phyloP scores from a whole-genome alignment of 805 yeast genomes.

The Grigorovia jiainica region DNA sequence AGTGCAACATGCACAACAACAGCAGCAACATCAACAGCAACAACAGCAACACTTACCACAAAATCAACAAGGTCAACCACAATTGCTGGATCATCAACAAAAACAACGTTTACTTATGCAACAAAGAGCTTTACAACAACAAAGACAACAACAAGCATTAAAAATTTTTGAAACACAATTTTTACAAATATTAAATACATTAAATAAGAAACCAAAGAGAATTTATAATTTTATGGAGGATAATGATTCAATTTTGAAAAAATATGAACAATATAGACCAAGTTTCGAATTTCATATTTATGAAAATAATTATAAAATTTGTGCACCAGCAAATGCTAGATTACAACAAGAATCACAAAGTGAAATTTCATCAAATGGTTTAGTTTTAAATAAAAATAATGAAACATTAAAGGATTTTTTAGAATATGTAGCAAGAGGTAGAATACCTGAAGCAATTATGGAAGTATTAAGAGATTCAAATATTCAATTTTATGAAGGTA shows the following conservation, averaged over 20 bases:
- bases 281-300: slow-evolving; percentile 84
- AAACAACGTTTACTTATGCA: slow-evolving; percentile 28
- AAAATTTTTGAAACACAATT: slow-evolving; percentile 35
- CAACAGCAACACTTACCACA: slow-evolving; percentile 22
- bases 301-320: slow-evolving; percentile 85
- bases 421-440: slow-evolving; percentile 67
- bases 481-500: slow-evolving; percentile 79
- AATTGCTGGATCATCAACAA: slow-evolving; percentile 7
- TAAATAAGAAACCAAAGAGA: slow-evolving; percentile 34
- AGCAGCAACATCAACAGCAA: slow-evolving; percentile 27
- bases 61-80: slow-evolving; percentile 33
- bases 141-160: slow-evolving; percentile 33
- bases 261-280: slow-evolving; percentile 68
- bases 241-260: slow-evolving; percentile 60
- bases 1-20: slow-evolving; percentile 4
- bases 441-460: slow-evolving; percentile 80
- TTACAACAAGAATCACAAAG: slow-evolving; percentile 30
- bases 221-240: slow-evolving; percentile 58
- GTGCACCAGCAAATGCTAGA: slow-evolving; percentile 47
- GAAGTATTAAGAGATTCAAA: slow-evolving; percentile 86
- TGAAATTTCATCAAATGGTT: slow-evolving; percentile 35
- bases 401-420: slow-evolving; percentile 73
- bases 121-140: slow-evolving; percentile 20
- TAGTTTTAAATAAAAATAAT: slow-evolving; percentile 64
- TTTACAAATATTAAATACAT: slow-evolving; percentile 26